A percentile compares a stretch with the other conserved stretches of the same genome.
Evolutionary conservation across 2,329 filamentous ascomycete genomes (phyloP).

Genomic region (Fusarium zealandicum): DNA sequence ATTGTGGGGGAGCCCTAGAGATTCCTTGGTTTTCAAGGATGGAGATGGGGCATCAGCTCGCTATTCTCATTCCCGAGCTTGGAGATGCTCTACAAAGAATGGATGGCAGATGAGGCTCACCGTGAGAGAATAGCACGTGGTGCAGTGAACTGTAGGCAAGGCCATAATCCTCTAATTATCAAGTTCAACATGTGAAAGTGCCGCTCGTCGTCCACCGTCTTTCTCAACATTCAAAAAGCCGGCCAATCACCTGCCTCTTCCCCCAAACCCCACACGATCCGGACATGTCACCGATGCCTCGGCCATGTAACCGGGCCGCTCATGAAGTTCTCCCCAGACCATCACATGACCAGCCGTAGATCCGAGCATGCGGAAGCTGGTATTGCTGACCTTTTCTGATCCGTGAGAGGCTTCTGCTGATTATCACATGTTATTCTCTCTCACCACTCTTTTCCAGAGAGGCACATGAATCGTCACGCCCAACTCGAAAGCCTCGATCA

Average conservation of each 20-base stretch:
- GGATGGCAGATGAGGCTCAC: background rate
- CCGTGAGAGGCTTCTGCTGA: background rate
- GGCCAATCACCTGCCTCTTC: conserved; percentile 22
- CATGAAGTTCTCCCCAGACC: background rate
- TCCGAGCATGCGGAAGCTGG: background rate
- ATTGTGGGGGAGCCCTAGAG: conserved; percentile 25
- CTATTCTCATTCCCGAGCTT: conserved; percentile 24
- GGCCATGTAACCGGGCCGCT: conserved; percentile 25
- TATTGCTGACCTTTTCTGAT: background rate
- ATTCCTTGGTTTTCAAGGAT: conserved; percentile 8
- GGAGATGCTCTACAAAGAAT: background rate
- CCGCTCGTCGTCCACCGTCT: conserved; percentile 4
- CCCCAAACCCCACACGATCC: conserved; percentile 27
- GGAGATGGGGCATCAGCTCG: background rate
- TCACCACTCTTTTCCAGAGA: background rate
- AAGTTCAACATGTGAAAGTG: conserved; percentile 31
- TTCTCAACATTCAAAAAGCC: background rate
- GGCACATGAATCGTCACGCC: conserved; percentile 24
- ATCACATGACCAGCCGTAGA: conserved; percentile 23
- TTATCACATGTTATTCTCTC: conserved; percentile 32
- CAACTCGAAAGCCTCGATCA: conserved; percentile 12
- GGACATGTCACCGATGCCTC: conserved; percentile 35
- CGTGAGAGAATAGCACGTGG: conserved; percentile 9
- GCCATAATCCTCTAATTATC: background rate
- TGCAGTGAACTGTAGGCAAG: background rate